phyloP scores from a whole-genome alignment of 139 green algal species.

The Tetraselmis striata region DNA sequence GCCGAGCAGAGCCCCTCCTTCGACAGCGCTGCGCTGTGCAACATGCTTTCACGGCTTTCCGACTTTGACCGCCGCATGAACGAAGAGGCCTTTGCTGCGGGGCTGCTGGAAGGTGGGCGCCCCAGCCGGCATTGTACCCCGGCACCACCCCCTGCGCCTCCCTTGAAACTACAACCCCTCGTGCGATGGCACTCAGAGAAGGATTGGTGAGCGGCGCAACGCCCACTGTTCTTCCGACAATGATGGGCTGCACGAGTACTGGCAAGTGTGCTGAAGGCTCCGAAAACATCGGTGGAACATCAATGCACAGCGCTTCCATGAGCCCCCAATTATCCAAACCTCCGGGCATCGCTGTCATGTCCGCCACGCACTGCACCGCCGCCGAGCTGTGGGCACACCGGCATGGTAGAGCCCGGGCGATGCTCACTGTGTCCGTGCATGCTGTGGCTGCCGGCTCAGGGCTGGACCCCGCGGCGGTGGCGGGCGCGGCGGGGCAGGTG shows the following conservation, averaged over 20 bases:
- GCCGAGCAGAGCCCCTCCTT: not conserved
- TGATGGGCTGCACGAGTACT: not conserved
- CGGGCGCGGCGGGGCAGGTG: conserved; percentile 23
- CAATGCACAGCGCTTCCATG: not conserved
- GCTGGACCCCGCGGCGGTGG: conserved; percentile 11
- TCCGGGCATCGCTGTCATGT: too few relatives aligned
- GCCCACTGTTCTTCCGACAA: not conserved
- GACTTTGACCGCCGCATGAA: conserved; percentile 75
- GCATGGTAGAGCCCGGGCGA: too few relatives aligned
- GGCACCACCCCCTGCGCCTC: too few relatives aligned
- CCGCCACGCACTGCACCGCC: too few relatives aligned
- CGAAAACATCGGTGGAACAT: not conserved
- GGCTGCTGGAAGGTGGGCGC: not conserved
- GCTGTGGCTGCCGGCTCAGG: conserved; percentile 22
- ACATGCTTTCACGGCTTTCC: conserved; percentile 50
- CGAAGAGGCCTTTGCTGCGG: not conserved
- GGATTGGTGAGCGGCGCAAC: not conserved
- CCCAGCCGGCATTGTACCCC: too few relatives aligned
- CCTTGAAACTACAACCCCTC: not conserved
- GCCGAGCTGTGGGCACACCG: too few relatives aligned
- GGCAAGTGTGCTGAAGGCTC: too few relatives aligned
- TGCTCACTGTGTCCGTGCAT: not conserved
- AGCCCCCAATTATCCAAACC: too few relatives aligned
- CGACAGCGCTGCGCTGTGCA: conserved; percentile 12
- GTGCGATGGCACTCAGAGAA: not conserved